A percentile compares a stretch with the other conserved stretches of the same genome.
Evolutionary conservation across 2,329 filamentous ascomycete species (phyloP).

Genomic region (Cryphonectria carpinicola): DNA sequence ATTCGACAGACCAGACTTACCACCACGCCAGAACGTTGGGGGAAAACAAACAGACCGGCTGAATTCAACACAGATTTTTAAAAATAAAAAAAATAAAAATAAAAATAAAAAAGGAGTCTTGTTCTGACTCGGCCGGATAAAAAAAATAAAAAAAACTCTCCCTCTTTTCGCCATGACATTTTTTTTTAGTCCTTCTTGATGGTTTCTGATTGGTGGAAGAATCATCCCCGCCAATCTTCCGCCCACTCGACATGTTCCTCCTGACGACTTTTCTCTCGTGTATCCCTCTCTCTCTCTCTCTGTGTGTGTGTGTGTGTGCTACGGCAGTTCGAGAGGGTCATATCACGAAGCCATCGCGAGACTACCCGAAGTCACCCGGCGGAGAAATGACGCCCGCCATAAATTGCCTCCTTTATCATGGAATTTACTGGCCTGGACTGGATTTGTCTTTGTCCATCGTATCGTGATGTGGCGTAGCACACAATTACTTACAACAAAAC

Average conservation of each 20-base stretch:
- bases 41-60: neutral
- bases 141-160: neutral
- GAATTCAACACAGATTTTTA: neutral
- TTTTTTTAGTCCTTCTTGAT: neutral
- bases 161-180: neutral
- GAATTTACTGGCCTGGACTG: neutral
- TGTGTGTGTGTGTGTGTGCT: too few species aligned
- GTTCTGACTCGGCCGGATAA: neutral
- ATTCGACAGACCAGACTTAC: neutral
- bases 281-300: too few species aligned
- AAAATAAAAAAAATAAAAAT: too few species aligned
- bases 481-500: neutral
- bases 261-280: neutral
- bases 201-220: slow-evolving; percentile 25
- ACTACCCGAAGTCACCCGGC: neutral
- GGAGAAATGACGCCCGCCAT: slow-evolving; percentile 11
- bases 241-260: slow-evolving; percentile 15
- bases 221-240: slow-evolving; percentile 19
- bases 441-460: neutral
- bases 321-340: neutral
- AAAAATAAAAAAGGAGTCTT: neutral
- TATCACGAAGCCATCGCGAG: neutral
- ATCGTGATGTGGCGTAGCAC: neutral
- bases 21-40: too few species aligned
- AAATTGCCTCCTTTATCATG: neutral